phyloP scores from a whole-genome alignment of 2,329 filamentous ascomycete genomes.

The Epichloe glyceriae region DNA sequence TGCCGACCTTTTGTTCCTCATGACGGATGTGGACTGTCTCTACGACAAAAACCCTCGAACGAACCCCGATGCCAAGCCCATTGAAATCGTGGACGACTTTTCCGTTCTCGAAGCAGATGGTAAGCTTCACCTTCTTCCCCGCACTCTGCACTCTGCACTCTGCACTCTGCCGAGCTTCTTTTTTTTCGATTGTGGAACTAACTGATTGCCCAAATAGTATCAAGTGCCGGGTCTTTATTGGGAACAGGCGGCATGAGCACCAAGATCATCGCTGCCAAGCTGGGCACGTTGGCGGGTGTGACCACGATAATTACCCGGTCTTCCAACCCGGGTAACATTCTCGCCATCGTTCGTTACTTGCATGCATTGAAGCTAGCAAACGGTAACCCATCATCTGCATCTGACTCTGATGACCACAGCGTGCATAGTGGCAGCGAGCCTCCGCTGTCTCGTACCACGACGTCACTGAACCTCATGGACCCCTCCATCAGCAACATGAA shows the following conservation, averaged over 20 bases:
- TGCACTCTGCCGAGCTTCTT: not conserved
- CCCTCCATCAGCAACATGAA: conserved; percentile 10
- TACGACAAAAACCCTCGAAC: conserved; percentile 92
- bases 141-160: not conserved
- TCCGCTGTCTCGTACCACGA: conserved; percentile 26
- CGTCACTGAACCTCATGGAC: conserved; percentile 26
- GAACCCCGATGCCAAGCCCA: conserved; percentile 73
- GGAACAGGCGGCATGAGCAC: conserved; percentile 97
- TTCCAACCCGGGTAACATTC: conserved; percentile 85
- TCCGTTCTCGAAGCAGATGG: conserved; percentile 67
- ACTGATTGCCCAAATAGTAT: conserved; percentile 40
- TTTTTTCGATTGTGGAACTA: conserved; percentile 6
- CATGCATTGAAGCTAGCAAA: conserved; percentile 29
- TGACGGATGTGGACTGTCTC: conserved; percentile 97
- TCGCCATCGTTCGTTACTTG: conserved; percentile 71
- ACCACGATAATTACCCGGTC: conserved; percentile 92
- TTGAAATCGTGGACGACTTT: conserved; percentile 88
- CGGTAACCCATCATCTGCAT: conserved; percentile 1
- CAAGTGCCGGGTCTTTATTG: conserved; percentile 72
- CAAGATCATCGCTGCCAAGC: conserved; percentile 84
- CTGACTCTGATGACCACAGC: conserved; percentile 12
- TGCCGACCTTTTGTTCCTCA: conserved; percentile 90
- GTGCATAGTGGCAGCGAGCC: conserved; percentile 5
- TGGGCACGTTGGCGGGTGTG: conserved; percentile 88
- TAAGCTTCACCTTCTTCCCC: conserved; percentile 19